A percentile compares a stretch with the other conserved stretches of the same genome.
Evolutionary conservation across 306 rosid species (phyloP).

Genomic region (Cicer bijugum): DNA sequence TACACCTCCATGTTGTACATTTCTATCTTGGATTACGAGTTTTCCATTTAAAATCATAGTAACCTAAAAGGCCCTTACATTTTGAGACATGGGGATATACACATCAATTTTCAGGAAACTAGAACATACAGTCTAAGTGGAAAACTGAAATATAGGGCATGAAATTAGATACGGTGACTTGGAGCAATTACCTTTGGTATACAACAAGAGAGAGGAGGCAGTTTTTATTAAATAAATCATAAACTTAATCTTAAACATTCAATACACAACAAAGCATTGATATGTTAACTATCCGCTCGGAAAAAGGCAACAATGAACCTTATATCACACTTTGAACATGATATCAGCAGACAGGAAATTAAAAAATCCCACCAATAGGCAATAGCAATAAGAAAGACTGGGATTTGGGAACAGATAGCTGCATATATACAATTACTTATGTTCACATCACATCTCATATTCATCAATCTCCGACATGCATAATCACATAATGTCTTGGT

Average conservation of each 20-base stretch:
- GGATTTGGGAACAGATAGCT: too few relatives aligned
- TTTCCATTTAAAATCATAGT: neutral
- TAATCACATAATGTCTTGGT: slow-evolving; percentile 7
- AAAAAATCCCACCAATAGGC: too few relatives aligned
- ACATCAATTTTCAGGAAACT: neutral
- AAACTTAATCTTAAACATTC: too few relatives aligned
- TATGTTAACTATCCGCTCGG: neutral
- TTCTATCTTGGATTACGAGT: neutral
- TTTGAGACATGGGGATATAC: neutral
- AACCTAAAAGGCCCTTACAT: slow-evolving; percentile 5
- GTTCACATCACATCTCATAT: neutral
- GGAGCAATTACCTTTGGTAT: neutral
- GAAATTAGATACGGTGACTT: neutral
- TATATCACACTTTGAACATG: neutral
- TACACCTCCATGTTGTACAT: too few relatives aligned
- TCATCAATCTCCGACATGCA: slow-evolving; percentile 11
- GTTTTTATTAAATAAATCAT: too few relatives aligned
- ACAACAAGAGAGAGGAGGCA: neutral
- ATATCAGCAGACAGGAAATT: neutral
- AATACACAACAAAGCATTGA: neutral
- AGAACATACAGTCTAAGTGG: neutral
- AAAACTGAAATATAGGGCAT: neutral
- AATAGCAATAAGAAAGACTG: too few relatives aligned
- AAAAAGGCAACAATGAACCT: neutral
- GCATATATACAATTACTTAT: neutral